Evolutionary conservation across 176 grass and related monocot genomes (phyloP).

Genomic region (Elaeis guineensis): DNA sequence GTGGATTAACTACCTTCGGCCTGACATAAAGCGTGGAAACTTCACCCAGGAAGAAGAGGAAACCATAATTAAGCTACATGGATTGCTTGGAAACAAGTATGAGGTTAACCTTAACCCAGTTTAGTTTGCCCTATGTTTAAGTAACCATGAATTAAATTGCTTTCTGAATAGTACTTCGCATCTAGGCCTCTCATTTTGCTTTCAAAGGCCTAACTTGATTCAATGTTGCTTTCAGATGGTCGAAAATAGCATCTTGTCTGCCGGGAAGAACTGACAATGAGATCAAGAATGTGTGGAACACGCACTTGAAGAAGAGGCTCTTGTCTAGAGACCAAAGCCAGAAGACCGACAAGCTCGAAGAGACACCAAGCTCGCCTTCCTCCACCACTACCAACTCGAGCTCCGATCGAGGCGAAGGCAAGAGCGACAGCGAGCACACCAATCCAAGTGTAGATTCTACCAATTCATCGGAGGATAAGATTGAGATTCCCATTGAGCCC

Average conservation of each 20-base stretch:
- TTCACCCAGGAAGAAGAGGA: constrained; percentile 75
- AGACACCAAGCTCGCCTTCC: constrained; percentile 10
- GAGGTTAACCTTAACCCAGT: background rate
- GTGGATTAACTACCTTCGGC: constrained; percentile 95
- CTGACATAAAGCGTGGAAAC: constrained; percentile 84
- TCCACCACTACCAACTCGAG: constrained; percentile 12
- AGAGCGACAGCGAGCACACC: constrained; percentile 35
- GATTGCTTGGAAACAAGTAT: constrained; percentile 80
- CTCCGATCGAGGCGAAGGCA: constrained; percentile 26
- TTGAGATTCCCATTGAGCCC: background rate
- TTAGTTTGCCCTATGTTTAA: too few species aligned
- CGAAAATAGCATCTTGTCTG: constrained; percentile 70
- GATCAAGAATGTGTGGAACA: constrained; percentile 98
- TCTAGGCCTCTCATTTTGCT: too few species aligned
- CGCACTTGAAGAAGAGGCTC: constrained; percentile 77
- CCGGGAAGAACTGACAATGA: constrained; percentile 93
- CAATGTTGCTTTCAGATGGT: constrained; percentile 38
- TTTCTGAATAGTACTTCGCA: too few species aligned
- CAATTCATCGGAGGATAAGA: background rate
- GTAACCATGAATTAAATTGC: background rate
- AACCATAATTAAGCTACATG: constrained; percentile 66
- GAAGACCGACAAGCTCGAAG: background rate
- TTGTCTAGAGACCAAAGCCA: constrained; percentile 14
- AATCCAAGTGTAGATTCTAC: constrained; percentile 30
- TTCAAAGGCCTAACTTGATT: background rate